Base-by-base conservation (phyloP, 345 rosid genomes). In the Bruguiera gymnorhiza region DNA sequence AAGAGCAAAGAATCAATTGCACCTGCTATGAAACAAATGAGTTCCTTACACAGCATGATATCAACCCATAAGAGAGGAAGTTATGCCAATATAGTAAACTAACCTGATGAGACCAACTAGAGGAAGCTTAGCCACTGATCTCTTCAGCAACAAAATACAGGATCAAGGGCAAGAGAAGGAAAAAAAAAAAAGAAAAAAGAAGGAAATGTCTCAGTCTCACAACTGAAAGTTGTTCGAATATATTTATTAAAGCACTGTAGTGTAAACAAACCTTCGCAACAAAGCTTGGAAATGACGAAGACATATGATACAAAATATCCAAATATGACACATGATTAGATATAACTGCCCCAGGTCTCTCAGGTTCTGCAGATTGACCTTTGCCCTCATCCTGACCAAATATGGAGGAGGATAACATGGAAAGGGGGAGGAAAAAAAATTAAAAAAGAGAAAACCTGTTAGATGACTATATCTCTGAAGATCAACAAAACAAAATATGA, bases 101-200 rank as follows among this genome's bases (percentile, higher is more conserved):
- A 72, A 92, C 99, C 99, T 95, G 81, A 92, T 92, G 80, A 92
- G 91, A 80, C 99, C 99, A 79, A 92, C 77, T 26, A 95, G 83
- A 76, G 99, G 99, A 81, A 95, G 93, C 84, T 83, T 92, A 51
- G 84, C 99, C 83, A 95, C 99, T 78, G 99, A 95, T 87, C 94
- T 92, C 99, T 95, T 82, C 85, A 87, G 74, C 77, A 73, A 75
- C 67, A 74, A 80, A 80, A 77, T 64, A 70, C 72, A 53, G 67
- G 66, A 69, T 69, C 34, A 74, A 50, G 70, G 59, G 32, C 13
- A 62, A 24, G 24, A 24, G 24, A 24, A 24, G 36, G 19, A 6
- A n/a, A 2, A 53, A n/a, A n/a, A 32, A 6, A 6, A 15, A 43
- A 68, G 67, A 62, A 61, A n/a, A 7, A 30, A 66, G 66, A 75